Conservation (phyloP, 257 asterid genomes). For the Solanum ahanhuiri region DNA sequence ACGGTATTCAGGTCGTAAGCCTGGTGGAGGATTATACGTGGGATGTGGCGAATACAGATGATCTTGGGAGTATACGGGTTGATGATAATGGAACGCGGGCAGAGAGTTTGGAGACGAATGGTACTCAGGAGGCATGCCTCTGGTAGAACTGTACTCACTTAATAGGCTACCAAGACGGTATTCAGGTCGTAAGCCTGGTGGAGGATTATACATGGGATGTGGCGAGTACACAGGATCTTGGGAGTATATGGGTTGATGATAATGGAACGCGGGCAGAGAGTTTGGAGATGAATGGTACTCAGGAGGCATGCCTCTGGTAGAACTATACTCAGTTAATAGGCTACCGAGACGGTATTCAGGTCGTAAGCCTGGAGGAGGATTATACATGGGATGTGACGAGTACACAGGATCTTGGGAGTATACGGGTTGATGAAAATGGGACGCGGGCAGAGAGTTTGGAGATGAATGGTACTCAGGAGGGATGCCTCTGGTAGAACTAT, state of each 20-base stretch:
- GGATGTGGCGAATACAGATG: constrained; percentile 14
- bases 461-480: too few relatives aligned
- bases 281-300: too few relatives aligned
- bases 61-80: constrained; percentile 7
- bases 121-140: constrained; percentile 8
- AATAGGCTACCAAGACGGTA: constrained; percentile 15
- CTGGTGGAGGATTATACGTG: constrained; percentile 19
- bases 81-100: background rate
- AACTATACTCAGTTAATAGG: too few relatives aligned
- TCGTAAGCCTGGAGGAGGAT: too few relatives aligned
- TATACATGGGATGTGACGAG: too few relatives aligned
- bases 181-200: constrained; percentile 14
- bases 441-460: too few relatives aligned
- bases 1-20: constrained; percentile 20
- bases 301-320: too few relatives aligned
- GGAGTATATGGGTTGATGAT: background rate
- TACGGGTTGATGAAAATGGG: too few relatives aligned
- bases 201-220: constrained; percentile 16
- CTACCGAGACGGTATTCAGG: too few relatives aligned
- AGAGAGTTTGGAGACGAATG: constrained; percentile 1
- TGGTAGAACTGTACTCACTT: constrained; percentile 5
- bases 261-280: too few relatives aligned
- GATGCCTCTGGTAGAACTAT: too few relatives aligned
- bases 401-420: too few relatives aligned
- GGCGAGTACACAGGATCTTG: constrained; percentile 20